Evolutionary conservation across 257 asterid genomes (phyloP), one percentile per base, ranked within the genome.

Genomic region (Forsythia viridissima): DNA sequence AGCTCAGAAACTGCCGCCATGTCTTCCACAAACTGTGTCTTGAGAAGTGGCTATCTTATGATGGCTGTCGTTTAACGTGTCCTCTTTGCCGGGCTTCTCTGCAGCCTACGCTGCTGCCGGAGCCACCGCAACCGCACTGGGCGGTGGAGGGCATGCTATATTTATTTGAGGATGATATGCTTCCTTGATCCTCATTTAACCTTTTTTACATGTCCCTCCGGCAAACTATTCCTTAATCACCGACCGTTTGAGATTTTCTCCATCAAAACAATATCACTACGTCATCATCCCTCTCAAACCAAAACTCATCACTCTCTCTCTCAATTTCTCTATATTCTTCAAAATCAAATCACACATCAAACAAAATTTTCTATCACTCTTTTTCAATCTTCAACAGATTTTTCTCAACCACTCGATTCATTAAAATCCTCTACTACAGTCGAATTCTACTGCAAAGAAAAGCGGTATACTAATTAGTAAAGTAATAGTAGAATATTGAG

Each of bases 121-220:
- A 81, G 81, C 78, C 70, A 86, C 91, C 92, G 55, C 90, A 92
- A 86, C 91, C 92, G 55, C 90, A 92, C 70, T 92, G 97, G 97
- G 93, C 93, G 36, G 97, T 92, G 72, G 97, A 92, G 83, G 30
- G 85, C 74, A 87, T 92, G 89, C 91, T 90, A 6, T 92, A 92
- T 82, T 83, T 92, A 80, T 90, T 92, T 73, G 97, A 95, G 74
- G 97, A 92, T 82, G 97, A 92, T 89, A 84, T 92, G 82, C 91
- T 90, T 41, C 92, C 90, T 67, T 79, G 78, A 63, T 63, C 37
- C 18, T 57, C 66, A n/a, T 57, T 57, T 6, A 24, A 9, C 70
- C 39, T 2, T 63, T 63, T 51, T 63, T 30, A 4, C 39, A 30
- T 4, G 40, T 30, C 70, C 37, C 70, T 30, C 8, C 40, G 0